Evolutionary conservation across 108 stramenopile species (phyloP).

Genomic region (Skeletonema grethae): DNA sequence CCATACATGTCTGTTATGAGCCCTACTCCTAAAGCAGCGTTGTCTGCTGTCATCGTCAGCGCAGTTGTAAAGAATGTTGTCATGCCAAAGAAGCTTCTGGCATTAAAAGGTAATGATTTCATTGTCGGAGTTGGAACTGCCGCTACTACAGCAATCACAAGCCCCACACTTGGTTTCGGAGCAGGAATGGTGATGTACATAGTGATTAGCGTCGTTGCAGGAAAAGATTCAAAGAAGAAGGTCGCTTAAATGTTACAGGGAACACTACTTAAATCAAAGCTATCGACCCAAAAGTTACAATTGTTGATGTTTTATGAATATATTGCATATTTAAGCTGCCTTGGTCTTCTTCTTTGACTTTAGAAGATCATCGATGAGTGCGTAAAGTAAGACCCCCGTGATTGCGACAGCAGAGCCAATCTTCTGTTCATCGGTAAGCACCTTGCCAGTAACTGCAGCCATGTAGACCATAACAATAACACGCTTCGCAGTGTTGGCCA

Average conservation of each 20-base stretch:
- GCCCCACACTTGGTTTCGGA: constrained; percentile 79
- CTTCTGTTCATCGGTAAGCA: constrained; percentile 57
- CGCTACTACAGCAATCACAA: constrained; percentile 62
- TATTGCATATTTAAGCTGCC: constrained; percentile 13
- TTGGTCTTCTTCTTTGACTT: constrained; percentile 48
- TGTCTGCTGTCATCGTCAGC: constrained; percentile 80
- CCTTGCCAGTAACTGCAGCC: constrained; percentile 59
- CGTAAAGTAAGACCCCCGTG: constrained; percentile 54
- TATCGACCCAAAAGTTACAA: neutral
- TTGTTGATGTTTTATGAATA: constrained; percentile 5
- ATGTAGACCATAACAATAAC: constrained; percentile 64
- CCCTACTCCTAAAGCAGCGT: constrained; percentile 74
- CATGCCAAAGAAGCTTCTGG: constrained; percentile 67
- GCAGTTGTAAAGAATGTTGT: constrained; percentile 72
- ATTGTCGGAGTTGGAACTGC: constrained; percentile 72
- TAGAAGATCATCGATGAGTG: constrained; percentile 60
- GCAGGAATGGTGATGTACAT: constrained; percentile 53
- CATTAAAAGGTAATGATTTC: constrained; percentile 59
- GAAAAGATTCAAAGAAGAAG: constrained; percentile 45
- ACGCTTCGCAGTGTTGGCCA: constrained; percentile 65
- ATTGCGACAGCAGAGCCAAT: constrained; percentile 55
- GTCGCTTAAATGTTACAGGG: constrained; percentile 15
- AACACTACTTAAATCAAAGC: neutral
- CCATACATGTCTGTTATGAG: constrained; percentile 85
- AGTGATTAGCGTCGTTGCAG: constrained; percentile 27